Conservation (phyloP, 2,329 filamentous ascomycete genomes). For the Fusarium neocosmosporiellum region DNA sequence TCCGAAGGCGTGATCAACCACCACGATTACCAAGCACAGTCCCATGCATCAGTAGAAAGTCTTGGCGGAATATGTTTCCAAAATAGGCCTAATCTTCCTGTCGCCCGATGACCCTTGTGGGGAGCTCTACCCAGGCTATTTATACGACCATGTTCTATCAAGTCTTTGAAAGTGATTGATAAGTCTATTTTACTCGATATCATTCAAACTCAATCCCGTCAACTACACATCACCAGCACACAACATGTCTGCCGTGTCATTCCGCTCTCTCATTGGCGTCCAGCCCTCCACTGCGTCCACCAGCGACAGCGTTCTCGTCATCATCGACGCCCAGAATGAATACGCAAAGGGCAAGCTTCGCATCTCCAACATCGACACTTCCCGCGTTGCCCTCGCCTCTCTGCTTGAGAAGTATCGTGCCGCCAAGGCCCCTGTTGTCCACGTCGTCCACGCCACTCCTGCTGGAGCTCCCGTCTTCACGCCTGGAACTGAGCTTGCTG, state of each 20-base stretch:
- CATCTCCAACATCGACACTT: conserved; percentile 62
- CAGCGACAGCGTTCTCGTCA: conserved; percentile 69
- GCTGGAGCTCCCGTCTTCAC: conserved; percentile 75
- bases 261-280: conserved; percentile 65
- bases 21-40: neutral
- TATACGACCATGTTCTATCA: neutral
- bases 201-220: neutral
- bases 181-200: neutral
- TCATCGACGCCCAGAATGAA: conserved; percentile 79
- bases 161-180: neutral
- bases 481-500: conserved; percentile 66
- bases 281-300: conserved; percentile 65
- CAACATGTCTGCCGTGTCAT: conserved; percentile 22
- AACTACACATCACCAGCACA: neutral
- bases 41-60: neutral
- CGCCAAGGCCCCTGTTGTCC: conserved; percentile 63
- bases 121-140: neutral
- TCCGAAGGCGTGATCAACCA: neutral
- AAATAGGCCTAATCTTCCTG: neutral
- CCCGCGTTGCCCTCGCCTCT: conserved; percentile 65
- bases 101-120: neutral
- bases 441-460: conserved; percentile 69
- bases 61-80: neutral
- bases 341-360: conserved; percentile 69
- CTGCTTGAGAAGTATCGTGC: conserved; percentile 70